These are phyloP conservation scores for Salmacisia buchloeana DNA, from an alignment of 1,284 basidiomycete genomes.

Conservation along the genomic window DNA sequence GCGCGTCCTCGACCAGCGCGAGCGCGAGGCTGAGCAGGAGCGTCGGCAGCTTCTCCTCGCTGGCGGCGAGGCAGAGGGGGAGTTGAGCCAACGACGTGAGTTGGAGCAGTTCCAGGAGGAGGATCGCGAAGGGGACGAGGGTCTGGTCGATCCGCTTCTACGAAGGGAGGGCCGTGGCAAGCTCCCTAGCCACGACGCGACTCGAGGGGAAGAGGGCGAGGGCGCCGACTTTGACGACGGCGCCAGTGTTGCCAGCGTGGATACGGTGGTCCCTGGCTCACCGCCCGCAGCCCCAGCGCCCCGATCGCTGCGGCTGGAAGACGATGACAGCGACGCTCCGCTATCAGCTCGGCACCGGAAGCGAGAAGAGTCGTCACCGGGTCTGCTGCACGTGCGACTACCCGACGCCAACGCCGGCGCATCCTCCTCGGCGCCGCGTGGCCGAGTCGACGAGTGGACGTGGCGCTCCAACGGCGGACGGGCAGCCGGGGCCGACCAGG, in stretches of 20 bases:
- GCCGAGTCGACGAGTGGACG: too few relatives aligned
- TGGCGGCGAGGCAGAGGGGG: not conserved
- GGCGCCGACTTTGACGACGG: slow-evolving; percentile 37
- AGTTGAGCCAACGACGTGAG: not conserved
- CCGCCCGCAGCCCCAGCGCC: too few relatives aligned
- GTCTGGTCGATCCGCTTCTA: not conserved
- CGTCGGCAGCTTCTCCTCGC: slow-evolving; percentile 16
- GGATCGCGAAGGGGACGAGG: not conserved
- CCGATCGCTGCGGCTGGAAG: too few relatives aligned
- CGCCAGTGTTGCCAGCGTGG: slow-evolving; percentile 39
- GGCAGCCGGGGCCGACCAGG: not conserved
- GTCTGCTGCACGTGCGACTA: not conserved
- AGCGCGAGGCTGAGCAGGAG: not conserved
- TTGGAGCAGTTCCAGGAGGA: too few relatives aligned
- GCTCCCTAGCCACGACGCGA: slow-evolving; percentile 38
- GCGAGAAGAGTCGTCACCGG: not conserved
- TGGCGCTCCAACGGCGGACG: too few relatives aligned
- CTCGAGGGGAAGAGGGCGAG: slow-evolving; percentile 6
- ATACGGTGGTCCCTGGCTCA: slow-evolving; percentile 32
- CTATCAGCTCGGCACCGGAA: too few relatives aligned
- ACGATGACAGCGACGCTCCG: too few relatives aligned
- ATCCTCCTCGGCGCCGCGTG: too few relatives aligned
- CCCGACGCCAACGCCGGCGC: not conserved
- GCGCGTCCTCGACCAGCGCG: not conserved
- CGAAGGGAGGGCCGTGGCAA: slow-evolving; percentile 44